Base-by-base conservation (phyloP, 495 filamentous ascomycete genomes). In the Podospora sp. region DNA sequence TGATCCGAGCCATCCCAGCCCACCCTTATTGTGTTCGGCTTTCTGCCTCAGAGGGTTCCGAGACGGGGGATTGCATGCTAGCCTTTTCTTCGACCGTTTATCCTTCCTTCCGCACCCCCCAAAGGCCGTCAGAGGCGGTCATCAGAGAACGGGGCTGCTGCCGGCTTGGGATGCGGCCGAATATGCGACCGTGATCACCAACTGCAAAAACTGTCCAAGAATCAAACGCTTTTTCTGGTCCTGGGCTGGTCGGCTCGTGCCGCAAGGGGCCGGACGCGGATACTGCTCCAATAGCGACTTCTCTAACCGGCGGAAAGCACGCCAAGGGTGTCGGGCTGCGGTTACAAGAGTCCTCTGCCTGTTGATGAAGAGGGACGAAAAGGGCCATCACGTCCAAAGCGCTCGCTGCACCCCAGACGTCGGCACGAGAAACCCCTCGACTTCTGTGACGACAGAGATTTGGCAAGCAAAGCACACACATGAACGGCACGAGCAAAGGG, bases 101-200 rank as follows among this genome's bases (percentile, higher is more conserved):
- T 27, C 51, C 51, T 65, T 52, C 52, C 9, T 65, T 56, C 63
- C 63, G 63, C 63, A 40, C 49, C 35, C 25, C n/a, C 27, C 61
- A 29, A 24, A 33, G 36, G 26, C 36, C 40, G 16, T 61, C 49
- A 14, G 7, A n/a, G 27, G 11, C 51, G 52, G 63, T 27, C 63
- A 65, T 9, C 51, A 40, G 20, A 46, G 52, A 66, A 57, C 58
- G 65, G 68, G 68, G 68, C 65, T 67, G 40, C 63, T 73, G 59
- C 68, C 36, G 59, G 61, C 27, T 72, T 40, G 56, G 1, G 2
- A 67, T 75, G 73, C 73, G 73, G 71, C 73, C 73, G 52, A 29
- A 65, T 50, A 73, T 70, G 73, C 71, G 68, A 61, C 73, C 73
- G 7, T 35, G 63, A 63, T 65, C 68, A 65, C 59, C 53, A 63